Evolutionary conservation across 768 basidiomycete species (phyloP).

Genomic region (Rhizopogon rudus): DNA sequence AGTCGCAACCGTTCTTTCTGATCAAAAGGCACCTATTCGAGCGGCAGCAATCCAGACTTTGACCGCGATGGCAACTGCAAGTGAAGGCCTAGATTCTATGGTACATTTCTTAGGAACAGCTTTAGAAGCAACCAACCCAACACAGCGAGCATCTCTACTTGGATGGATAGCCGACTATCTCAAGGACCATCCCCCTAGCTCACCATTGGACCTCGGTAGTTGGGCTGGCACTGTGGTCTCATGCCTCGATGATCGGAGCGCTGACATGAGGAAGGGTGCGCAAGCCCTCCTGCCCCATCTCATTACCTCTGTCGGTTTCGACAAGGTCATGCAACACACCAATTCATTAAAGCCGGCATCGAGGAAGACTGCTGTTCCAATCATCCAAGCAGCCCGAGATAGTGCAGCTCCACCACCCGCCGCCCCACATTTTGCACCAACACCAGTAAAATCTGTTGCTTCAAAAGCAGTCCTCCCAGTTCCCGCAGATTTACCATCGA

Average conservation of each 20-base stretch:
- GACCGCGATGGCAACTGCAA: constrained; percentile 77
- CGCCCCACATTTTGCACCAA: constrained; percentile 21
- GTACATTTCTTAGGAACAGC: constrained; percentile 71
- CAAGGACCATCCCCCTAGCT: constrained; percentile 52
- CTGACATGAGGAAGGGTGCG: constrained; percentile 90
- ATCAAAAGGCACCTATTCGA: constrained; percentile 88
- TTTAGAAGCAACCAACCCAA: constrained; percentile 82
- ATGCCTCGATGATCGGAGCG: constrained; percentile 86
- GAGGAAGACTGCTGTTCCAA: constrained; percentile 71
- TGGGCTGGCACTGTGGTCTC: constrained; percentile 64
- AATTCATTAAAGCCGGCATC: constrained; percentile 90
- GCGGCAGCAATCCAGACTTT: constrained; percentile 73
- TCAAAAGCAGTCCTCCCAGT: constrained; percentile 18
- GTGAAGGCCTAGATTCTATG: constrained; percentile 82
- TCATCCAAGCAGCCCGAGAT: constrained; percentile 80
- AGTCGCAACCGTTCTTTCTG: constrained; percentile 80
- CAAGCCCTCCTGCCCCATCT: constrained; percentile 75
- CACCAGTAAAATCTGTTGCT: constrained; percentile 21
- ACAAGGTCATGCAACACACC: constrained; percentile 83
- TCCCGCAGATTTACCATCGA: constrained; percentile 23
- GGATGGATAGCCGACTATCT: constrained; percentile 81
- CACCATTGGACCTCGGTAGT: constrained; percentile 60
- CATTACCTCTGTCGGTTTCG: constrained; percentile 72
- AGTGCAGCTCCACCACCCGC: constrained; percentile 29
- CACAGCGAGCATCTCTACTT: constrained; percentile 76